phyloP scores from a whole-genome alignment of 2,329 filamentous ascomycete genomes.

The Macrophomina phaseolina region DNA sequence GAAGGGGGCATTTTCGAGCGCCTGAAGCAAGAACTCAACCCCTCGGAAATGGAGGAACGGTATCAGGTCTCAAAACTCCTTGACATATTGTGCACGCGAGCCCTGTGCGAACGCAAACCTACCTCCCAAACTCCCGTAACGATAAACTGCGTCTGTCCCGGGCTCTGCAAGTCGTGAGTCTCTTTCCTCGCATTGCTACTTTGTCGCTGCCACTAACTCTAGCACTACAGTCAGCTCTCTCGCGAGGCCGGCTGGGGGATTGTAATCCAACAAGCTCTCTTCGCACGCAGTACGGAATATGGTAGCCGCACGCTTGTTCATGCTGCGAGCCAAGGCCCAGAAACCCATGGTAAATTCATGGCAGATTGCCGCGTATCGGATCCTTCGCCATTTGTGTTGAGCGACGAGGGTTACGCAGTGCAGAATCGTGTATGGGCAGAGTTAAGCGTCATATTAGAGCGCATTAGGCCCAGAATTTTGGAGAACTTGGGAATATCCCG shows the following conservation, averaged over 20 bases:
- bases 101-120: not conserved
- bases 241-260: not conserved
- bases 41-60: not conserved
- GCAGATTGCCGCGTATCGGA: no score
- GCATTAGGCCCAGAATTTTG: no score
- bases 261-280: not conserved
- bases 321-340: not conserved
- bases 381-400: no score
- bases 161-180: not conserved
- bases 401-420: no score
- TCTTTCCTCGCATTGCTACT: no score
- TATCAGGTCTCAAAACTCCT: not conserved
- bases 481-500: no score
- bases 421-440: no score
- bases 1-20: not conserved
- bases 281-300: not conserved
- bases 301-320: not conserved
- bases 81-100: not conserved
- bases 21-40: not conserved
- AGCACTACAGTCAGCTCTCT: not conserved
- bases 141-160: not conserved
- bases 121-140: not conserved
- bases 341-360: not conserved
- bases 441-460: no score
- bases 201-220: no score